phyloP scores from a whole-genome alignment of 139 green algal species.

The Chlamydomonas sp. region DNA sequence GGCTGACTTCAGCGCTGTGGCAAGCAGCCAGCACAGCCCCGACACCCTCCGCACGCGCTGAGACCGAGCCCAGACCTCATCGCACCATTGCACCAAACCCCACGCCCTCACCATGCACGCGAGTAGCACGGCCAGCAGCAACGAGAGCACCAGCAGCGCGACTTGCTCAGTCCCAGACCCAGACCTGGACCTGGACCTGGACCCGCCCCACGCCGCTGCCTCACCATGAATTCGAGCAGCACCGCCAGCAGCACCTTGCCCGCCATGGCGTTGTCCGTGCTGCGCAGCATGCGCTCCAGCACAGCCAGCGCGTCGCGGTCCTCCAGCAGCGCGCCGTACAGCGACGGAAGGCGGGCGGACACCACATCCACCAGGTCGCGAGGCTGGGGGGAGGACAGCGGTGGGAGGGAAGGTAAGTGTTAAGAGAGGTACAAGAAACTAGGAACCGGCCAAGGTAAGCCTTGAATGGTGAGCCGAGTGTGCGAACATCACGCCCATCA shows the following conservation, averaged over 20 bases:
- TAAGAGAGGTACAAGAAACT: no score
- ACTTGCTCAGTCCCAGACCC: not conserved
- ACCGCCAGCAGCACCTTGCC: slow-evolving; percentile 44
- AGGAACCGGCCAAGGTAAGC: no score
- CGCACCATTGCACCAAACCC: no score
- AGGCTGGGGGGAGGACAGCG: slow-evolving; percentile 51
- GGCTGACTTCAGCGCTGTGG: no score
- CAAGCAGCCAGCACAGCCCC: no score
- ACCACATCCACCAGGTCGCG: slow-evolving; percentile 93
- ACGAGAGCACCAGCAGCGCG: not conserved
- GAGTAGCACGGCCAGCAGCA: no score
- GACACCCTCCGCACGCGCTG: no score
- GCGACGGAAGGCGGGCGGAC: slow-evolving; percentile 55
- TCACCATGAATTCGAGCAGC: slow-evolving; percentile 49
- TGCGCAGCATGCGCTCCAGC: slow-evolving; percentile 42
- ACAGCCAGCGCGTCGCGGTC: slow-evolving; percentile 64
- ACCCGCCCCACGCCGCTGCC: not conserved
- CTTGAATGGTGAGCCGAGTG: no score
- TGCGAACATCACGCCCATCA: no score
- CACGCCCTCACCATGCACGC: no score
- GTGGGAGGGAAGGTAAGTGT: no score
- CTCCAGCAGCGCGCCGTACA: slow-evolving; percentile 64
- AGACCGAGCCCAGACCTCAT: no score
- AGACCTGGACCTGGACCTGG: not conserved
- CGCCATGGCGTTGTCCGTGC: not conserved